Conservation (phyloP, 306 rosid genomes). For the Alnus rubra region DNA sequence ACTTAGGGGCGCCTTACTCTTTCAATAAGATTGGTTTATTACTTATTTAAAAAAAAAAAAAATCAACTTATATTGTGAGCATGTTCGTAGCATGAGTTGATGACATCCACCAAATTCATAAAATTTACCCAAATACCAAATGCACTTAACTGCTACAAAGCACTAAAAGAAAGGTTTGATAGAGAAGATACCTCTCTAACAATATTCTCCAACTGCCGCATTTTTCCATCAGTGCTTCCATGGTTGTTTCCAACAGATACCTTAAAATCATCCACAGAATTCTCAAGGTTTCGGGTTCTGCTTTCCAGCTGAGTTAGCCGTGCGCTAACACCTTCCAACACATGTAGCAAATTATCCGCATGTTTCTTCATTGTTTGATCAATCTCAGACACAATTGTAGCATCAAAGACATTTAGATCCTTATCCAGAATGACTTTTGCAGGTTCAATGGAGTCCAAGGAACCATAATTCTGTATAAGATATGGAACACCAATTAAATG, state of each 20-base stretch:
- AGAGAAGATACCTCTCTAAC: slow-evolving; percentile 65
- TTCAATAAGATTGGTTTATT: too few species aligned
- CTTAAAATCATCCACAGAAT: slow-evolving; percentile 78
- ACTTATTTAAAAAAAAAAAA: too few species aligned
- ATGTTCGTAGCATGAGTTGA: neutral
- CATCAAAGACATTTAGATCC: slow-evolving; percentile 48
- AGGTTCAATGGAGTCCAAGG: slow-evolving; percentile 71
- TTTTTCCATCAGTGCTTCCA: slow-evolving; percentile 75
- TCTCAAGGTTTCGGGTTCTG: slow-evolving; percentile 70
- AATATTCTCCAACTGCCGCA: slow-evolving; percentile 80
- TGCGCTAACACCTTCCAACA: slow-evolving; percentile 77
- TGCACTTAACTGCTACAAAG: slow-evolving; percentile 15
- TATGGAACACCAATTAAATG: slow-evolving; percentile 20
- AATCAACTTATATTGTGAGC: neutral
- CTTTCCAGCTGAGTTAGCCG: slow-evolving; percentile 79
- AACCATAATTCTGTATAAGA: slow-evolving; percentile 59
- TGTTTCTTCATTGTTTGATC: slow-evolving; percentile 74
- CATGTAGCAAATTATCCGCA: slow-evolving; percentile 65
- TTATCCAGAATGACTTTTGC: slow-evolving; percentile 53
- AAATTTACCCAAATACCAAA: slow-evolving; percentile 25
- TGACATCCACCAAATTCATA: neutral
- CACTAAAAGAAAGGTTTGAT: slow-evolving; percentile 11
- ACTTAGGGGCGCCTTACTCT: too few species aligned
- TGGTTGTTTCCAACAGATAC: slow-evolving; percentile 70
- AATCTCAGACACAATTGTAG: slow-evolving; percentile 65